Evolutionary conservation across 1,139 yeast species (phyloP).

Genomic region (Debaryomyces coudertii): DNA sequence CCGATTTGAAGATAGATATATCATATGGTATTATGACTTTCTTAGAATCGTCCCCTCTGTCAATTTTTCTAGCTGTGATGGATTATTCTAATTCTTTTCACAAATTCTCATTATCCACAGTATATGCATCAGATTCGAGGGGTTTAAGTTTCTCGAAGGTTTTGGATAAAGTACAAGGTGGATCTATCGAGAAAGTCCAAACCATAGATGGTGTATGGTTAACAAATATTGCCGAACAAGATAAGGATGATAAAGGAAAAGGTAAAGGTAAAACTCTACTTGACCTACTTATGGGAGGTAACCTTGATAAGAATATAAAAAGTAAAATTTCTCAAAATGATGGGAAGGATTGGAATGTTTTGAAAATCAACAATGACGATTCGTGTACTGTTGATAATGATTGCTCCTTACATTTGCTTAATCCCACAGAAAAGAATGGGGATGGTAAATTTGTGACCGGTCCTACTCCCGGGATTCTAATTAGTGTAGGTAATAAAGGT

Average conservation of each 20-base stretch:
- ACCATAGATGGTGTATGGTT: slow-evolving; percentile 75
- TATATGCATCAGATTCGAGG: slow-evolving; percentile 64
- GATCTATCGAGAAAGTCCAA: slow-evolving; percentile 54
- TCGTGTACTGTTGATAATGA: slow-evolving; percentile 47
- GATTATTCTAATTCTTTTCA: slow-evolving; percentile 28
- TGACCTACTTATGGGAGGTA: slow-evolving; percentile 35
- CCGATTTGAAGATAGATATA: slow-evolving; percentile 53
- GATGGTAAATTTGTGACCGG: slow-evolving; percentile 60
- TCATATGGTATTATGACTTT: slow-evolving; percentile 51
- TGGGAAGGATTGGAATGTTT: slow-evolving; percentile 63
- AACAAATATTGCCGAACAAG: slow-evolving; percentile 40
- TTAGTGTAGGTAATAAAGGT: slow-evolving; percentile 63
- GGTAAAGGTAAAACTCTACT: slow-evolving; percentile 26
- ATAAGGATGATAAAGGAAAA: slow-evolving; percentile 18
- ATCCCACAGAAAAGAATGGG: slow-evolving; percentile 55
- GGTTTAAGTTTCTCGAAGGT: slow-evolving; percentile 59
- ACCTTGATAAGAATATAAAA: slow-evolving; percentile 19
- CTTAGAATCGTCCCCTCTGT: slow-evolving; percentile 57
- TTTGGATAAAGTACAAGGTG: slow-evolving; percentile 46
- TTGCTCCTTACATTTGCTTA: slow-evolving; percentile 61
- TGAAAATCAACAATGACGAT: slow-evolving; percentile 50
- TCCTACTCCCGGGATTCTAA: slow-evolving; percentile 72
- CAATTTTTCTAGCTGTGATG: slow-evolving; percentile 57
- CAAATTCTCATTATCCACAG: slow-evolving; percentile 32
- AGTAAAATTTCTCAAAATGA: slow-evolving; percentile 59